phyloP scores from a whole-genome alignment of 345 rosid species.

The Eutrema heterophyllum region DNA sequence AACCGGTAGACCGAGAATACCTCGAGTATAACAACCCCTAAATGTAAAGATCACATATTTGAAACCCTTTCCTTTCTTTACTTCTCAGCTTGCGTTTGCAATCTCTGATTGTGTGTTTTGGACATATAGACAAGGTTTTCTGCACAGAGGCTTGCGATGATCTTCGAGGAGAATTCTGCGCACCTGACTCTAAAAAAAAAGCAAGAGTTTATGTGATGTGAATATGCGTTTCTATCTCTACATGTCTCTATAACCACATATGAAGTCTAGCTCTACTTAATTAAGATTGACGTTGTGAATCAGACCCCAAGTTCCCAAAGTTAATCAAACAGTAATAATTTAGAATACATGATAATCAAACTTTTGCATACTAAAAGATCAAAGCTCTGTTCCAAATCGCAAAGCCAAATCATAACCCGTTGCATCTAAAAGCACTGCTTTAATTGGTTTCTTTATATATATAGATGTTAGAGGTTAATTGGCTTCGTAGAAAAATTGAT shows the following conservation, averaged over 20 bases:
- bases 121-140: slow-evolving; percentile 50
- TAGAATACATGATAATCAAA: background rate
- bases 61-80: background rate
- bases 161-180: slow-evolving; percentile 93
- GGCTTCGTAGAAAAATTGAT: no score
- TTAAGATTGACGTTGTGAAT: background rate
- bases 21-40: slow-evolving; percentile 57
- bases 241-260: background rate
- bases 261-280: slow-evolving; percentile 4
- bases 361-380: background rate
- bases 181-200: slow-evolving; percentile 41
- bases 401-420: background rate
- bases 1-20: slow-evolving; percentile 66
- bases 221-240: slow-evolving; percentile 21
- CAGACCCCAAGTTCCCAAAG: background rate
- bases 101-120: slow-evolving; percentile 11
- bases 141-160: slow-evolving; percentile 81
- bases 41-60: slow-evolving; percentile 39
- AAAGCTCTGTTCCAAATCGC: background rate
- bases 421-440: background rate
- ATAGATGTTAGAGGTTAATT: no score
- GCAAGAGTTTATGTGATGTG: slow-evolving; percentile 5
- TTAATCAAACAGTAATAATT: background rate
- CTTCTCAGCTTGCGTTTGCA: background rate
- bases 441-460: no score